Percentiles rank a stretch among this genome's conserved stretches.
phyloP scores from a whole-genome alignment of 2,329 filamentous ascomycete genomes.

The Pestalotiopsis sp. region DNA sequence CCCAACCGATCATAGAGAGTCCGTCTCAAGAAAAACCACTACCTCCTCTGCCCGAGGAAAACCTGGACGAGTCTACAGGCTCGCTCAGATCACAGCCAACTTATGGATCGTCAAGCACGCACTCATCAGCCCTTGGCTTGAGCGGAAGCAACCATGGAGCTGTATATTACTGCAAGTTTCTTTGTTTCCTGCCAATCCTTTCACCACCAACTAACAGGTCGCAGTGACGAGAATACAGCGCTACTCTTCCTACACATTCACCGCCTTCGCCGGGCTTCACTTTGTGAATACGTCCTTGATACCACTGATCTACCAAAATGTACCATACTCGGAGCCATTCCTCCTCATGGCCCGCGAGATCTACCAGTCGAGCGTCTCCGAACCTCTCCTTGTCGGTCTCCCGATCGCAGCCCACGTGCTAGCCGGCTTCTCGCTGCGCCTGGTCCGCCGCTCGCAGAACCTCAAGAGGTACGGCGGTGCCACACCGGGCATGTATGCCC shows the following conservation, averaged over 20 bases:
- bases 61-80: conserved; percentile 31
- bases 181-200: not conserved
- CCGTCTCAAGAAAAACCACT: conserved; percentile 50
- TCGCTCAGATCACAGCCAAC: conserved; percentile 41
- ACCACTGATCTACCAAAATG: conserved; percentile 72
- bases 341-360: conserved; percentile 89
- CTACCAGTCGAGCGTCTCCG: conserved; percentile 82
- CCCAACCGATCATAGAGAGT: conserved; percentile 69
- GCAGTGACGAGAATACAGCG: conserved; percentile 77
- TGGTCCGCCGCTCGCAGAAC: conserved; percentile 73
- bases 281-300: conserved; percentile 81
- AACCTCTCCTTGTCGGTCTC: conserved; percentile 77
- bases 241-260: conserved; percentile 87
- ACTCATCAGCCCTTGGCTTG: conserved; percentile 53
- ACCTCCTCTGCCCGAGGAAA: conserved; percentile 39
- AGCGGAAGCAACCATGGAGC: conserved; percentile 66
- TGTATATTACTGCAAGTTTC: conserved; percentile 71
- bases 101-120: conserved; percentile 27
- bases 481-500: conserved; percentile 52
- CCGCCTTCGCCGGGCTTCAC: conserved; percentile 76
- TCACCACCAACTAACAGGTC: not conserved
- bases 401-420: conserved; percentile 77
- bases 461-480: conserved; percentile 75
- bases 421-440: conserved; percentile 75
- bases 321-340: conserved; percentile 78